Evolutionary conservation across 106 monocot species (phyloP).

Genomic region (Acanthochlamys bracteata): DNA sequence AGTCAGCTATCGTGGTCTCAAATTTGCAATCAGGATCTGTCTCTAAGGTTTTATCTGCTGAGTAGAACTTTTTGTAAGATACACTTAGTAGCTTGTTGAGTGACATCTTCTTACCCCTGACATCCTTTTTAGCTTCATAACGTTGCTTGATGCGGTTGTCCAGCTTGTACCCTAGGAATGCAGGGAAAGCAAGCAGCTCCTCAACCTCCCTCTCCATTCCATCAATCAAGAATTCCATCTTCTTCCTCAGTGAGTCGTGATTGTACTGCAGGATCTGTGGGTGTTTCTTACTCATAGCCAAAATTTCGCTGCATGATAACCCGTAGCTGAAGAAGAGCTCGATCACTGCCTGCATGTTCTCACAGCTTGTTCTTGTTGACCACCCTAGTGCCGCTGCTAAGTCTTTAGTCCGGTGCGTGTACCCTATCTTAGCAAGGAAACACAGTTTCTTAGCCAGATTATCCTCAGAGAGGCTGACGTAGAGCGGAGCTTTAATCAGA

Average conservation of each 20-base stretch:
- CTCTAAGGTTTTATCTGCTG: neutral
- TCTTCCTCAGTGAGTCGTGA: conserved; percentile 47
- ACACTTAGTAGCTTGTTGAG: conserved; percentile 68
- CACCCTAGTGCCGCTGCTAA: conserved; percentile 43
- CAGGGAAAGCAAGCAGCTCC: conserved; percentile 68
- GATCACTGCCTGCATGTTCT: conserved; percentile 63
- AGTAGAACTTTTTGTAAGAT: conserved; percentile 38
- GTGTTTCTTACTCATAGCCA: conserved; percentile 67
- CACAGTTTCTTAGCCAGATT: conserved; percentile 57
- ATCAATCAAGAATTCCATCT: conserved; percentile 57
- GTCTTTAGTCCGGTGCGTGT: conserved; percentile 44
- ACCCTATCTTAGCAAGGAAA: conserved; percentile 58
- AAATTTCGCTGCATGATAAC: conserved; percentile 37
- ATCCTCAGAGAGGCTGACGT: conserved; percentile 46
- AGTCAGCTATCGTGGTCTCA: neutral
- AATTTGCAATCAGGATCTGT: neutral
- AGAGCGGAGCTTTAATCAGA: conserved; percentile 53
- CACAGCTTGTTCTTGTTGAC: conserved; percentile 48
- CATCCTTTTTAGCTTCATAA: conserved; percentile 55
- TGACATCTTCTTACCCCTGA: conserved; percentile 46
- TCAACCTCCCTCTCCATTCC: conserved; percentile 62
- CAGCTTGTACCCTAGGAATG: conserved; percentile 74
- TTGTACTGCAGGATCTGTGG: conserved; percentile 80
- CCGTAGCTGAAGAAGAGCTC: conserved; percentile 41
- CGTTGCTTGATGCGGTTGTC: conserved; percentile 65